Base-by-base conservation (phyloP, 345 rosid genomes). In the Lumnitzera racemosa region DNA sequence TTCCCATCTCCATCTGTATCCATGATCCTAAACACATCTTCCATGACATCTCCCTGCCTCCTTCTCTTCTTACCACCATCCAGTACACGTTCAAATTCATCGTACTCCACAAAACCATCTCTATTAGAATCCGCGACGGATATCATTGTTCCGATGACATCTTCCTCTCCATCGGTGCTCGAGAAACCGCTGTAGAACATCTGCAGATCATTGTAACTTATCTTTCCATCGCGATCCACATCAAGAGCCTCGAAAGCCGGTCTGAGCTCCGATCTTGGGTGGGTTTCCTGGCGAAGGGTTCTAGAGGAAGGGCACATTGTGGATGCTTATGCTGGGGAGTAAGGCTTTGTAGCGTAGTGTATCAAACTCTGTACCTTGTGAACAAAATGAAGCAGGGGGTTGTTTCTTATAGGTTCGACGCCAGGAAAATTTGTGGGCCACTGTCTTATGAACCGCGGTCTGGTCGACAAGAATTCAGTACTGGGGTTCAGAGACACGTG, bases 41-140 rank as follows among this genome's bases (percentile, higher is more conserved):
- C 66, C 63, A 24, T 48, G 36, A 62, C 46, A 16, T 49, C 57
- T 11, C 65, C 66, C 3, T 24, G 12, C 74, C 78, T 6, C 59
- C 61, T 5, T 59, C 23, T 23, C 48, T 59, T 16, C 43, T 46
- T 12, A 48, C 31, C 15, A 20, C 60, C 29, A 20, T 61, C 69
- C 24, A 87, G 49, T 46, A 87, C 82, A 14, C 74, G 79, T 66
- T 86, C 85, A 53, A 91, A 91, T 51, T 90, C 97, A 0, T 82
- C 89, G 55, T 85, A 90, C 73, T 80, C 83, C 11, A 88, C 96
- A 80, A 82, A 91, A 0, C 96, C 98, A 59, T 86, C 81, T 20
- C 67, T 74, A 75, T 91, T 78, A 17, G 61, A 67, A 69, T 91
- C 98, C 14, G 94, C 96, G 11, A 75, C 77, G 0, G 86, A 75